Evolutionary conservation across 805 yeast genomes (phyloP), one percentile per base, ranked within the genome.

Genomic region (Jamesozyma rosinii): DNA sequence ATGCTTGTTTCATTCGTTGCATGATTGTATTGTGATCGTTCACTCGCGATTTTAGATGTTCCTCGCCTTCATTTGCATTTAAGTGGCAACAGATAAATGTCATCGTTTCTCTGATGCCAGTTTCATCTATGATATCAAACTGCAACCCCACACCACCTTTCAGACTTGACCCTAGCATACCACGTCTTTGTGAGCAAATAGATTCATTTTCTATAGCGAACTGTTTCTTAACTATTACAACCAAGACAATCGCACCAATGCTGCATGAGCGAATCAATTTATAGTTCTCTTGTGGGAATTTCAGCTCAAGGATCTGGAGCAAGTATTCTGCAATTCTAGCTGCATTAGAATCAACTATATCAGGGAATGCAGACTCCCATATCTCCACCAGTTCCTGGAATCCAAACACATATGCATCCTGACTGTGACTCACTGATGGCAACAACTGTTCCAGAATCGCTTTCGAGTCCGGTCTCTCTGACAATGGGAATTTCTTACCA

Each of bases 141-240:
- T 89, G 64, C 1, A 81, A 40, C 0, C 81, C 85, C 1, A 75
- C 79, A 0, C 79, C 89, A 0, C 95, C 95, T 59, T 89, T 89
- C 53, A 84, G 58, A 42, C 79, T 75, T 0, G 90, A 77, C 45
- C 70, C 66, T 6, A 71, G 68, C 43, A 67, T 57, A 1, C 96
- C 95, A 47, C 79, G 67, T 15, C 75, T 71, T 17, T 65, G 66
- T 10, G 55, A 57, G 2, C 70, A 70, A 13, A 45, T 51, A 13
- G 14, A 65, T 41, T 37, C 53, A 46, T 21, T 53, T 37, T 65
- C 61, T 63, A 17, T 61, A 51, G 15, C 58, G 47, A 31, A 24
- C 24, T 48, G 51, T 64, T n/a, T 74, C 72, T 10, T 46, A 3
- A 74, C 67, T 11, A 81, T 58, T 2, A 77, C 58, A 2, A 81